Evolutionary conservation across 2,329 filamentous ascomycete genomes (phyloP).

Genomic region (Knufia fluminis): DNA sequence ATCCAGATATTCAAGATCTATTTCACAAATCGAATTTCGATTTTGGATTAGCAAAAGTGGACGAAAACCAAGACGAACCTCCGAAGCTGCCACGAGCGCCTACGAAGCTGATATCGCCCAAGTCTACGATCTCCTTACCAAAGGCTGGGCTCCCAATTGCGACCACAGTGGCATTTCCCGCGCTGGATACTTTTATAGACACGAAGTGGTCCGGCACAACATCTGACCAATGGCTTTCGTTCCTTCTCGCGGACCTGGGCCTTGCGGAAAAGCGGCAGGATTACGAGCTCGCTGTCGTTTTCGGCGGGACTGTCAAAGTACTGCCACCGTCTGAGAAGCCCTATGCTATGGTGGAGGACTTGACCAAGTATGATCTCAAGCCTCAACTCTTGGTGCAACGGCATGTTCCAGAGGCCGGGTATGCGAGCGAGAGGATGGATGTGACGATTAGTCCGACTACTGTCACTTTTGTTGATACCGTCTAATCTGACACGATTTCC

Average conservation of each 20-base stretch:
- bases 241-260: constrained; percentile 2
- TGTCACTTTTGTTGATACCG: background rate
- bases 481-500: too few species aligned
- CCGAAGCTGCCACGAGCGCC: background rate
- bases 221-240: background rate
- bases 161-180: background rate
- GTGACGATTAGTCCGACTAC: background rate
- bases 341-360: background rate
- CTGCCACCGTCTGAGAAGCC: constrained; percentile 2
- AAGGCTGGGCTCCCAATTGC: background rate
- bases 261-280: background rate
- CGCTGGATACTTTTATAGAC: background rate
- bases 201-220: background rate
- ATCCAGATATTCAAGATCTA: background rate
- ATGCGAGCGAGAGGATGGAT: background rate
- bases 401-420: background rate
- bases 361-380: constrained; percentile 1
- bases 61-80: background rate
- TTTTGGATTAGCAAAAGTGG: background rate
- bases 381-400: constrained; percentile 8
- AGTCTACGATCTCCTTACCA: background rate
- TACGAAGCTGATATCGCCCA: constrained; percentile 1
- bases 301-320: constrained; percentile 1
- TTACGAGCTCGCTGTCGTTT: constrained; percentile 5
- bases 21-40: background rate